Conservation (phyloP, 1,284 basidiomycete species). For the Ustilago hordei region DNA sequence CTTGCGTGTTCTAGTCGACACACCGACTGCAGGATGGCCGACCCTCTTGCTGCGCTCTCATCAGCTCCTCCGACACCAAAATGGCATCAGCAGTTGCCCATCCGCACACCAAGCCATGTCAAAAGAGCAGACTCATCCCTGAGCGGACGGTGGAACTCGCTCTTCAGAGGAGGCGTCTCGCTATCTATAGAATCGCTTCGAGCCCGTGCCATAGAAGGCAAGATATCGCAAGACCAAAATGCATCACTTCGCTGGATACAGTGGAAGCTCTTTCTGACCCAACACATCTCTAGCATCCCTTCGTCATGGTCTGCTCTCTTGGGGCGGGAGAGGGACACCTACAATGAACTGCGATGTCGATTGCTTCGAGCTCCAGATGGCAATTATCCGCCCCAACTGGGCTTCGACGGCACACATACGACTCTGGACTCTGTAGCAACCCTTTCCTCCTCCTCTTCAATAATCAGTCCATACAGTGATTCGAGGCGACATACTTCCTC, state of each 20-base stretch:
- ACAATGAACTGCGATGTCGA: slow-evolving; percentile 38
- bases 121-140: slow-evolving; percentile 10
- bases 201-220: slow-evolving; percentile 22
- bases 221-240: slow-evolving; percentile 16
- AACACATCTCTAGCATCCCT: slow-evolving; percentile 44
- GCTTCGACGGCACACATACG: slow-evolving; percentile 35
- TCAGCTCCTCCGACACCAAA: slow-evolving; percentile 9
- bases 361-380: slow-evolving; percentile 54
- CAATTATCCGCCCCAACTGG: slow-evolving; percentile 52
- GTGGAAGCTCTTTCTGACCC: slow-evolving; percentile 49
- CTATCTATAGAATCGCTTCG: slow-evolving; percentile 27
- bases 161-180: slow-evolving; percentile 14
- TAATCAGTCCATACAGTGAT: not conserved
- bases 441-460: slow-evolving; percentile 4
- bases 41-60: slow-evolving; percentile 31
- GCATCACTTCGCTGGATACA: slow-evolving; percentile 51
- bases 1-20: not conserved
- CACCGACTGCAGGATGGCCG: slow-evolving; percentile 16
- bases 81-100: not conserved
- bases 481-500: not conserved
- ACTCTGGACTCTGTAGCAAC: slow-evolving; percentile 5
- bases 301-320: slow-evolving; percentile 47
- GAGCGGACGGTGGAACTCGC: slow-evolving; percentile 18
- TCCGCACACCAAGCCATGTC: not conserved
- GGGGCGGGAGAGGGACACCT: slow-evolving; percentile 39